A percentile compares a stretch with the other conserved stretches of the same genome.
Evolutionary conservation across 108 stramenopile genomes (phyloP).

Genomic region (Skeletonema potamos): DNA sequence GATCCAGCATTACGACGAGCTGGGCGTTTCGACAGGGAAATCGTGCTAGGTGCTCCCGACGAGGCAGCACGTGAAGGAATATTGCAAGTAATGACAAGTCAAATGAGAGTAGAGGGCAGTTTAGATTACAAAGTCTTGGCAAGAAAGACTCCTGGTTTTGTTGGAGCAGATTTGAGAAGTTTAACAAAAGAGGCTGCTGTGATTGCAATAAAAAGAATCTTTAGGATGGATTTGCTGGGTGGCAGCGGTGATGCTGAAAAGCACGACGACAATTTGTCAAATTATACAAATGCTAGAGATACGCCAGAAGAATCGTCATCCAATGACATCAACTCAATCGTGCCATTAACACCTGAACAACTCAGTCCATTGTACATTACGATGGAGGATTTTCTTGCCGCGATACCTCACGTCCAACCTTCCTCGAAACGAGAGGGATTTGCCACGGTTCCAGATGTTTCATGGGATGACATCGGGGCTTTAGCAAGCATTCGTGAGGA

Average conservation of each 20-base stretch:
- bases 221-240: constrained; percentile 49
- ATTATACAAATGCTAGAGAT: background rate
- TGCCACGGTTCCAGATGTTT: constrained; percentile 97
- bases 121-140: constrained; percentile 87
- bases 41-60: constrained; percentile 95
- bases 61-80: constrained; percentile 89
- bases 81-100: constrained; percentile 77
- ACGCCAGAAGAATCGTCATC: constrained; percentile 3
- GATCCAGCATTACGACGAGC: constrained; percentile 94
- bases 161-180: constrained; percentile 96
- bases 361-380: constrained; percentile 84
- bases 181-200: constrained; percentile 97
- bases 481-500: constrained; percentile 91
- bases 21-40: constrained; percentile 98
- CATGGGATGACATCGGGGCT: constrained; percentile 97
- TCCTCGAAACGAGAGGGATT: constrained; percentile 98
- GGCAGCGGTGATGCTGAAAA: background rate
- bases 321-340: constrained; percentile 39
- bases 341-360: constrained; percentile 71
- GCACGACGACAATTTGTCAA: background rate
- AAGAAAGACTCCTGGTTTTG: constrained; percentile 94
- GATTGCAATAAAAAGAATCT: constrained; percentile 95
- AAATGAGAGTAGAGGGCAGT: constrained; percentile 84
- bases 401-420: constrained; percentile 95
- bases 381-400: constrained; percentile 93